Evolutionary conservation across 2,329 filamentous ascomycete species (phyloP).

Genomic region (Phaeophleospora eucalypticola): DNA sequence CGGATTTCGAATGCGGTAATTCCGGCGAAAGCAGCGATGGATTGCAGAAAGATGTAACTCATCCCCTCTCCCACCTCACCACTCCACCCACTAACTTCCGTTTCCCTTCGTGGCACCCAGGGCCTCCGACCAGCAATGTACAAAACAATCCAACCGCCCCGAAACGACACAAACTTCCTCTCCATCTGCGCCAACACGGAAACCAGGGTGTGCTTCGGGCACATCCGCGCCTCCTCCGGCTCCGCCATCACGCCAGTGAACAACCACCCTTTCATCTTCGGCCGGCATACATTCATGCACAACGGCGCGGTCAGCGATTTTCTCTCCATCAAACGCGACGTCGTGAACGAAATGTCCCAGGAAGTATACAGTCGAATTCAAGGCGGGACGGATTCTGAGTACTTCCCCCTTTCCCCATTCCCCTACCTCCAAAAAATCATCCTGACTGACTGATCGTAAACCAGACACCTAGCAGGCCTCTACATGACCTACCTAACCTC

Average conservation of each 20-base stretch:
- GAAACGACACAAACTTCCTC: constrained; percentile 53
- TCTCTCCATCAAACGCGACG: constrained; percentile 42
- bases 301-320: constrained; percentile 51
- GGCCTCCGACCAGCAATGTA: constrained; percentile 47
- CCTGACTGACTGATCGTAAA: not conserved
- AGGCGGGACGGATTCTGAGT: constrained; percentile 52
- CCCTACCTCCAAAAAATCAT: too few relatives aligned
- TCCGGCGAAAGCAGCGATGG: constrained; percentile 26
- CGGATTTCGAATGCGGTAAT: constrained; percentile 36
- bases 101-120: too few relatives aligned
- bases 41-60: constrained; percentile 27
- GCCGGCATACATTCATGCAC: constrained; percentile 54
- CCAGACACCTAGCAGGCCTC: constrained; percentile 43
- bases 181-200: constrained; percentile 51
- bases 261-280: constrained; percentile 54
- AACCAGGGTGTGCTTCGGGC: constrained; percentile 48
- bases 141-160: constrained; percentile 50
- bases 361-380: constrained; percentile 48
- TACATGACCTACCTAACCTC: constrained; percentile 46
- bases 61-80: constrained; percentile 1
- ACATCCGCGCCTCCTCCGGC: constrained; percentile 50
- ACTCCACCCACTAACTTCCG: constrained; percentile 6
- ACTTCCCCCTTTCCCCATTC: constrained; percentile 20
- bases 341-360: constrained; percentile 44
- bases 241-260: constrained; percentile 49